Evolutionary conservation across 176 grass and related monocot species (phyloP).

Genomic region (Echinochloa phyllopogon): DNA sequence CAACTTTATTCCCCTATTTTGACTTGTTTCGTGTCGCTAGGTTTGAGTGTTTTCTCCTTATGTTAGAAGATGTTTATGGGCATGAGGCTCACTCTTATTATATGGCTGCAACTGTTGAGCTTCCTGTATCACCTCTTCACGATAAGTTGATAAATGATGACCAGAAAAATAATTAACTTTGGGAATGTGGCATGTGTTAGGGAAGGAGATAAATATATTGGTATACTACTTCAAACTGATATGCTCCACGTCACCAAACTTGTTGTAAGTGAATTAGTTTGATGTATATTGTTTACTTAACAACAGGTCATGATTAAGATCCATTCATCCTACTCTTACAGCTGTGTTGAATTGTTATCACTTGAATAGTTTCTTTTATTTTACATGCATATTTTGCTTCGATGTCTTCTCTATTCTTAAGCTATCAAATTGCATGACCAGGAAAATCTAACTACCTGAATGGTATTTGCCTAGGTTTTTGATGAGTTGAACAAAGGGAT

Average conservation of each 20-base stretch:
- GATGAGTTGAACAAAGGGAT: slow-evolving; percentile 85
- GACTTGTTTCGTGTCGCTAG: not conserved
- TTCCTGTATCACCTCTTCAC: not conserved
- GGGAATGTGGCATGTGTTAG: not conserved
- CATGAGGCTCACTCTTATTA: not conserved
- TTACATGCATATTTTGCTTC: slow-evolving; percentile 12
- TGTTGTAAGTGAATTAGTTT: not conserved
- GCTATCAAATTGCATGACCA: slow-evolving; percentile 81
- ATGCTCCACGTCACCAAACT: not conserved
- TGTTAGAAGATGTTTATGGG: not conserved
- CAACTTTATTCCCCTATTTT: not conserved
- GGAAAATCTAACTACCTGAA: slow-evolving; percentile 87
- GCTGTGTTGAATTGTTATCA: slow-evolving; percentile 13
- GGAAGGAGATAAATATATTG: not conserved
- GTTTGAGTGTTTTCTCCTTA: not conserved
- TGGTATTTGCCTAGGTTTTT: slow-evolving; percentile 96
- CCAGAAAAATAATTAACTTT: not conserved
- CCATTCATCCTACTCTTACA: not conserved
- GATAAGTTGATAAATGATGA: no score
- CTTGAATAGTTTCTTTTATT: not conserved
- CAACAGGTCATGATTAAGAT: not conserved
- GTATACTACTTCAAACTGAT: not conserved
- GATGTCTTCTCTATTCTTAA: slow-evolving; percentile 50
- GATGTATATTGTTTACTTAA: not conserved
- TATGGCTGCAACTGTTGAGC: not conserved